Evolutionary conservation across 202 grass and related monocot genomes (phyloP), one percentile per base, ranked within the genome.

Genomic region (Zoysia matrella): DNA sequence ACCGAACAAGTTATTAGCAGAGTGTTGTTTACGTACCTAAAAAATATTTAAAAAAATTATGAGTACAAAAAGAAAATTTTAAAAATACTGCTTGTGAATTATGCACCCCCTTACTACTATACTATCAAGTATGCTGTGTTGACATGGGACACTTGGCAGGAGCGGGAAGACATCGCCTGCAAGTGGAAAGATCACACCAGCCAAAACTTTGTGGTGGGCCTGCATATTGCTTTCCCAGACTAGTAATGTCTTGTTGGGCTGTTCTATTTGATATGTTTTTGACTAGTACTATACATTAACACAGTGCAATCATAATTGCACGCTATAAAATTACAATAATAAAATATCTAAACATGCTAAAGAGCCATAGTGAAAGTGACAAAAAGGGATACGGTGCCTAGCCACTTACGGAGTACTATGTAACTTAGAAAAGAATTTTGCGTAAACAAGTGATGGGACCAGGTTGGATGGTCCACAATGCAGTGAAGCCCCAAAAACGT

Each of bases 141-240:
- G 85, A 86, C 77, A 5, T 9, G 2, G 13, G 66, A 69, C 66
- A 48, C 14, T 1, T 69, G 66, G 66, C 45, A 4, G 8, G 8
- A 49, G 15, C 43, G 14, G 6, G 2, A 67, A 47, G 13, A n/a
- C 13, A 3, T 89, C 88, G 73, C 49, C 67, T 42, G 86, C 79
- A 8, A 51, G 49, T 6, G 8, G 46, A 12, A 16, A 67, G 45
- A 11, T 13, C 52, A 54, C 12, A 12, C 52, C 3, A 54, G 12
- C 52, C 11, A 54, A 54, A 54, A 12, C 65, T 58, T 48, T 60
- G 9, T 10, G 14, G 47, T 73, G 58, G 79, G 69, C 14, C 39
- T 30, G 8, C 36, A 45, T 7, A 5, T 12, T 81, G 13, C 46
- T 52, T 60, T 70, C 60, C 54, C 22, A 30, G 70, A 73, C 69